Percentiles rank a stretch among this genome's conserved stretches.
phyloP scores from a whole-genome alignment of 768 basidiomycete genomes.

The Mycena venus region DNA sequence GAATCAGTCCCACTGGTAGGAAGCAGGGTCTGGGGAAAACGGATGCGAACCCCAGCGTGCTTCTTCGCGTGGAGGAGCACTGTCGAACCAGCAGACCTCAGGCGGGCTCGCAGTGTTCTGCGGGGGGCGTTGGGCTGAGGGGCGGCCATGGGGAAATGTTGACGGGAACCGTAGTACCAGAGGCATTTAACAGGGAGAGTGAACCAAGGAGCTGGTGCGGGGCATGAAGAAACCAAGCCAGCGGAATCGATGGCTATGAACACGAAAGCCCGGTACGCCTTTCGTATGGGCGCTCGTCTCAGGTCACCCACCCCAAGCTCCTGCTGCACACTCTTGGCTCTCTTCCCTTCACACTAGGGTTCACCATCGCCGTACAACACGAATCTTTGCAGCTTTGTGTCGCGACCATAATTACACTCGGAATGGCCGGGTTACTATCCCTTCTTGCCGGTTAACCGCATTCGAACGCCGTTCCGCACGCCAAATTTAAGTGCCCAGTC shows the following conservation, averaged over 20 bases:
- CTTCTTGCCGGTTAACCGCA: background rate
- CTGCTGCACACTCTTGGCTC: background rate
- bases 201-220: constrained; percentile 18
- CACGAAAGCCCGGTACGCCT: background rate
- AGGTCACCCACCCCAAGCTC: background rate
- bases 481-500: constrained; percentile 6
- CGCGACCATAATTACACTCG: no score
- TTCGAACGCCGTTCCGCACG: constrained; percentile 1
- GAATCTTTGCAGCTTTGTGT: background rate
- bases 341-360: background rate
- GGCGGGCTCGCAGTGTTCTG: constrained; percentile 28
- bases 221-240: constrained; percentile 24
- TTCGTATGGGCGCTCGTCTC: background rate
- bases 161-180: constrained; percentile 15
- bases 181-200: constrained; percentile 27
- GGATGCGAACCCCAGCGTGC: constrained; percentile 68
- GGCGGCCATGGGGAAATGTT: constrained; percentile 30
- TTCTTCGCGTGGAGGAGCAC: constrained; percentile 66
- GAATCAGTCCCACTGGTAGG: constrained; percentile 45
- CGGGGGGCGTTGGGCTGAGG: constrained; percentile 9
- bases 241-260: constrained; percentile 1
- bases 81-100: constrained; percentile 46
- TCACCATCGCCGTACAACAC: background rate
- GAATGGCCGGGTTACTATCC: no score
- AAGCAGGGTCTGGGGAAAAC: constrained; percentile 33